Evolutionary conservation across 2,329 filamentous ascomycete genomes (phyloP).

Genomic region (Fusarium nisikadoi): DNA sequence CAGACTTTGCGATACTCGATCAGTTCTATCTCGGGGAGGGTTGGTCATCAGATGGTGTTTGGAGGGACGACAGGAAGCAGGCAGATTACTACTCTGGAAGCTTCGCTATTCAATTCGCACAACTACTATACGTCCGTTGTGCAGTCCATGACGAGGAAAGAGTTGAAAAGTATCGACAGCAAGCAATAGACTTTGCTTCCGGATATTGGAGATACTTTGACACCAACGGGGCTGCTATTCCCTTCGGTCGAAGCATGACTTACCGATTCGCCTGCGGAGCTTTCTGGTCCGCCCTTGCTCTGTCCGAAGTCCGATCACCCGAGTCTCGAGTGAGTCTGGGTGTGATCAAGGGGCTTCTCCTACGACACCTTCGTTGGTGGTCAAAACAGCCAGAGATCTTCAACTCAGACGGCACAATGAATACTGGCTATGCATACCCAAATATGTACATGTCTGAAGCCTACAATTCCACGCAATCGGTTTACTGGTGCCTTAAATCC

Average conservation of each 20-base stretch:
- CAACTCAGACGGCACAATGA: slow-evolving; percentile 60
- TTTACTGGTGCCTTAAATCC: slow-evolving; percentile 65
- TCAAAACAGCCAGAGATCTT: slow-evolving; percentile 55
- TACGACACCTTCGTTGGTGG: slow-evolving; percentile 64
- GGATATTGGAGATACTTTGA: slow-evolving; percentile 62
- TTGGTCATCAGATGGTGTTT: slow-evolving; percentile 60
- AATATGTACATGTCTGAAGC: slow-evolving; percentile 61
- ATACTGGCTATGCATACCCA: slow-evolving; percentile 53
- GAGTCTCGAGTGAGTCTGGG: slow-evolving; percentile 55
- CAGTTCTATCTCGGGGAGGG: slow-evolving; percentile 57
- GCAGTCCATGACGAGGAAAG: not conserved
- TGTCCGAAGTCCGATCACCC: slow-evolving; percentile 52
- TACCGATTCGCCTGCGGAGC: slow-evolving; percentile 63
- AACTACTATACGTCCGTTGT: not conserved
- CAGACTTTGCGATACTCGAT: slow-evolving; percentile 57
- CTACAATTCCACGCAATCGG: slow-evolving; percentile 66
- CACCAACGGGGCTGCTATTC: slow-evolving; percentile 58
- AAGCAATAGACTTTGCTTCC: slow-evolving; percentile 40
- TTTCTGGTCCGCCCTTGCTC: slow-evolving; percentile 58
- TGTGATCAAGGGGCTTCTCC: slow-evolving; percentile 59
- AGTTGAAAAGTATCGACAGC: slow-evolving; percentile 43
- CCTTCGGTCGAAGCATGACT: slow-evolving; percentile 61
- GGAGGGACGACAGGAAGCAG: slow-evolving; percentile 50
- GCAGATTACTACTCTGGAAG: slow-evolving; percentile 38
- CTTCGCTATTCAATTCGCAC: not conserved